Conservation (phyloP, 1,284 basidiomycete genomes). For the Porodaedalea pini region DNA sequence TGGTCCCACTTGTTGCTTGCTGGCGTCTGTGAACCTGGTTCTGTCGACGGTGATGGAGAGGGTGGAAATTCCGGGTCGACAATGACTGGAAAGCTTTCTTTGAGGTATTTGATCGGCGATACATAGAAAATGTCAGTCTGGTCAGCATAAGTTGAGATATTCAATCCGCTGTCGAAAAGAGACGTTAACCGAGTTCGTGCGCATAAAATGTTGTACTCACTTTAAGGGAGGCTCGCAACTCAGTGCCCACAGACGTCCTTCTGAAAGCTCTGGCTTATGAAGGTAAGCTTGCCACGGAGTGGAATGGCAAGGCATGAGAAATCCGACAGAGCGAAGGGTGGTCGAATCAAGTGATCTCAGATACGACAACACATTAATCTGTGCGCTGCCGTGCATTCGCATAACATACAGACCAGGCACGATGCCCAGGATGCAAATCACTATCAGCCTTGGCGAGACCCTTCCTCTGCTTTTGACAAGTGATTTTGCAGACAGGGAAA, state of each 20-base stretch:
- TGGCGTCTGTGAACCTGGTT: slow-evolving; percentile 41
- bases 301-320: slow-evolving; percentile 98
- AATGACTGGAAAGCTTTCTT: slow-evolving; percentile 54
- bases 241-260: slow-evolving; percentile 70
- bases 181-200: not conserved
- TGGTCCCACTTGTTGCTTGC: slow-evolving; percentile 49
- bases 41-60: slow-evolving; percentile 54
- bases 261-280: slow-evolving; percentile 61
- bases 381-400: slow-evolving; percentile 72
- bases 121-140: slow-evolving; percentile 84
- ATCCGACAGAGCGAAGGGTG: slow-evolving; percentile 65
- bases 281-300: slow-evolving; percentile 92
- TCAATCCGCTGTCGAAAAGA: slow-evolving; percentile 41
- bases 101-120: slow-evolving; percentile 67
- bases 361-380: slow-evolving; percentile 69
- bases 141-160: slow-evolving; percentile 62
- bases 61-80: slow-evolving; percentile 67
- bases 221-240: slow-evolving; percentile 88
- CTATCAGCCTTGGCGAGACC: not conserved
- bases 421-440: slow-evolving; percentile 47
- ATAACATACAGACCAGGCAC: slow-evolving; percentile 67
- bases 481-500: slow-evolving; percentile 75
- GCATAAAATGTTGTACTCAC: slow-evolving; percentile 40
- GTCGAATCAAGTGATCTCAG: slow-evolving; percentile 49
- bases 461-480: slow-evolving; percentile 45